Conservation (phyloP, 2,329 filamentous ascomycete genomes). For the Xylaria sp. region DNA sequence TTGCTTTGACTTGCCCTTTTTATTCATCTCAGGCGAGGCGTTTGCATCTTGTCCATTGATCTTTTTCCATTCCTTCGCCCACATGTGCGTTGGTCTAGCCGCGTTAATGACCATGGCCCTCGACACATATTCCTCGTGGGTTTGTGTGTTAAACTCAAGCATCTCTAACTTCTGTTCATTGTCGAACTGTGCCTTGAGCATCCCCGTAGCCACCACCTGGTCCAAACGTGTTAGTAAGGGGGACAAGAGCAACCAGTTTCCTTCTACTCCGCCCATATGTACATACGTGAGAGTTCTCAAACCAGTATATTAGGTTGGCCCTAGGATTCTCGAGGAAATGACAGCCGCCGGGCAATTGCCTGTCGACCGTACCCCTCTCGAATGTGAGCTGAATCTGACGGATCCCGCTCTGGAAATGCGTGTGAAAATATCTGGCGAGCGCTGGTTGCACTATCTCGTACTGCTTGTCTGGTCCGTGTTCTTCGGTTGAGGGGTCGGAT, state of each 20-base stretch:
- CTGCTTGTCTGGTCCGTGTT: slow-evolving; percentile 72
- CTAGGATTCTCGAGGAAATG: slow-evolving; percentile 80
- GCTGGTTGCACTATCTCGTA: slow-evolving; percentile 88
- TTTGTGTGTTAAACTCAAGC: slow-evolving; percentile 81
- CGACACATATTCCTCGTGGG: slow-evolving; percentile 86
- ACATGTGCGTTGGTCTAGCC: slow-evolving; percentile 70
- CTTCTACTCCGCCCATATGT: neutral
- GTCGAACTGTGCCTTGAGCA: slow-evolving; percentile 82
- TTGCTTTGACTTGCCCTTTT: slow-evolving; percentile 69
- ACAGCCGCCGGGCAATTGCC: slow-evolving; percentile 68
- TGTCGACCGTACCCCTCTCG: slow-evolving; percentile 71
- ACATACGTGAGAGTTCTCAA: slow-evolving; percentile 82
- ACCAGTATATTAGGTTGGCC: slow-evolving; percentile 89
- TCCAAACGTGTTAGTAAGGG: slow-evolving; percentile 15
- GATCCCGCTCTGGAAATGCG: slow-evolving; percentile 88
- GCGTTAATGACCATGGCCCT: slow-evolving; percentile 71
- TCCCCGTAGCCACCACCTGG: slow-evolving; percentile 81
- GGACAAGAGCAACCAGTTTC: neutral
- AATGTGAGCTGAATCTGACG: slow-evolving; percentile 87
- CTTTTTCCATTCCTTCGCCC: slow-evolving; percentile 73
- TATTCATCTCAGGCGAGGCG: slow-evolving; percentile 73
- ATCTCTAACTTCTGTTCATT: slow-evolving; percentile 82
- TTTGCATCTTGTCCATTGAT: slow-evolving; percentile 68
- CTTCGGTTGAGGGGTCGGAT: slow-evolving; percentile 55
- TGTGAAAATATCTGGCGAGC: slow-evolving; percentile 88